Conservation (phyloP, 441 rosid species). For the Erodium texanum region DNA sequence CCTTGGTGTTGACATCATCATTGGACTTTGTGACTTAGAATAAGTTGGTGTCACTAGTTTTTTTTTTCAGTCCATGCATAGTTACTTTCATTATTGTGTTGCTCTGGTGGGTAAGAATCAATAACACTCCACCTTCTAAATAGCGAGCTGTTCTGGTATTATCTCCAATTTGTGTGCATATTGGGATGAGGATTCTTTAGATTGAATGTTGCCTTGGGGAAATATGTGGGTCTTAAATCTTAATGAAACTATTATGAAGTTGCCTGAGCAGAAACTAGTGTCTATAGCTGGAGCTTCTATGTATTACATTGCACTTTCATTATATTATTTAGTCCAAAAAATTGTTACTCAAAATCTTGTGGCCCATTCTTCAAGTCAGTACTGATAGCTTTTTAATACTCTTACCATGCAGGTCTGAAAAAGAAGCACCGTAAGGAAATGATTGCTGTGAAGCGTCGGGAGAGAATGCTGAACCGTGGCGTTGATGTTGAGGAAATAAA, state of each 20-base stretch:
- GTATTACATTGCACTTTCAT: not conserved
- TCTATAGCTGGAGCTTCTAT: not conserved
- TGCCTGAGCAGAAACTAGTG: not conserved
- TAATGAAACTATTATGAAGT: not conserved
- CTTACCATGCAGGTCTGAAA: slow-evolving; percentile 45
- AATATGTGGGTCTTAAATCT: not conserved
- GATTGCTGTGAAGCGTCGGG: slow-evolving; percentile 64
- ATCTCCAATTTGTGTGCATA: not conserved
- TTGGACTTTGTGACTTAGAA: not conserved
- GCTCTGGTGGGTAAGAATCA: not conserved
- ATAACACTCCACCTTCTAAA: not conserved
- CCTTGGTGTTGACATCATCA: not conserved
- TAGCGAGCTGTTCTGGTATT: not conserved
- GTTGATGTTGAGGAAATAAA: slow-evolving; percentile 68
- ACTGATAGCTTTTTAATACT: slow-evolving; percentile 5
- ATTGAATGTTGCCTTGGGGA: not conserved
- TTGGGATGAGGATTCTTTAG: not conserved
- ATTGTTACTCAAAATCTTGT: not conserved
- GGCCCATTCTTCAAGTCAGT: not conserved
- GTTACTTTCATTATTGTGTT: not conserved
- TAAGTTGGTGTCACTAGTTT: not conserved
- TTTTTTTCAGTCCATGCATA: not conserved
- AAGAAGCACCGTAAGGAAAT: slow-evolving; percentile 74
- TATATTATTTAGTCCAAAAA: not conserved
- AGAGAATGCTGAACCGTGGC: slow-evolving; percentile 70